Evolutionary conservation across 1,284 basidiomycete genomes (phyloP), one percentile per base, ranked within the genome.

Genomic region (Mycena sp.): DNA sequence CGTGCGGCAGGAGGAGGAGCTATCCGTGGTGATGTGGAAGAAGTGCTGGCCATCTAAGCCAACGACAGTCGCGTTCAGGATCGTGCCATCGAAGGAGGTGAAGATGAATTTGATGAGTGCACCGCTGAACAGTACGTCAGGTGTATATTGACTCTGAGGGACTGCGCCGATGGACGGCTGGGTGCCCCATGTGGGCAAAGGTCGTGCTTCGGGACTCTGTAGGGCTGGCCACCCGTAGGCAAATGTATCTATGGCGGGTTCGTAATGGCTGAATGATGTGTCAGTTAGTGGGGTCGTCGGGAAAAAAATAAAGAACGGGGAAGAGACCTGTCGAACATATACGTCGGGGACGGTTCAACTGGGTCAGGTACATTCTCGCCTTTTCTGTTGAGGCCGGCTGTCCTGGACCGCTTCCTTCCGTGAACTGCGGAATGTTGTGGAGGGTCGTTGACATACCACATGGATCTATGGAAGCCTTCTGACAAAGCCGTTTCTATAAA

Each of bases 171-270:
- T 4, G 17, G 57, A 58, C 19, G 48, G 48, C 10, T 19, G 38
- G 19, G 49, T 25, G n/a, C 38, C 41, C 48, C 48, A 44, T 4
- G 21, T 51, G n/a, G 48, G 48, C 1, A 10, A 5, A 2, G 28
- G 23, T 11, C 26, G 26, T 9, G 46, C 25, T 10, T 5, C 6
- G 5, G n/a, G 28, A 14, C 10, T 9, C 40, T 32, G 40, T 10
- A 40, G 5, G 14, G 46, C 3, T 4, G 37, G 21, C 57, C 57
- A 58, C 23, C 57, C 48, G 9, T 50, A 46, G 7, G 38, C 37
- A 16, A 41, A 43, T 6, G 48, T 46, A 23, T 58, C 51, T 45
- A 58, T 58, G 32, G 32, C n/a, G n/a, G n/a, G n/a, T n/a, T n/a
- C n/a, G n/a, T n/a, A n/a, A n/a, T n/a, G n/a, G n/a, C n/a, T n/a